These are phyloP conservation scores for Saturnispora diversa DNA, from an alignment of 805 yeast genomes.

Conservation along the genomic window DNA sequence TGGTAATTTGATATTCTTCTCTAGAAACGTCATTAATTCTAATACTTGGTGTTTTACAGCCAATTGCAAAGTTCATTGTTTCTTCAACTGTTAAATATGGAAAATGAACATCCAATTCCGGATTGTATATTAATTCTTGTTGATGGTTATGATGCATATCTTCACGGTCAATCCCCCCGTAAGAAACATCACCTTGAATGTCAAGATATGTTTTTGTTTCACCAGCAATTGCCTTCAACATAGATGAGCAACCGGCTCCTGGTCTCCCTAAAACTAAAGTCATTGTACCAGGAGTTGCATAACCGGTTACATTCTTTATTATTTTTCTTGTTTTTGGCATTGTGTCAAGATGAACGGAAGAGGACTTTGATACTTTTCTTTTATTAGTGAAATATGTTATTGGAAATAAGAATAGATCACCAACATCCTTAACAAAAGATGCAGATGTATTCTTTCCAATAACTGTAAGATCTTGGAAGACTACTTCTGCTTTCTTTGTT, in stretches of 20 bases:
- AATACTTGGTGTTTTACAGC: slow-evolving; percentile 51
- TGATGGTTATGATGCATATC: slow-evolving; percentile 42
- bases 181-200: slow-evolving; percentile 34
- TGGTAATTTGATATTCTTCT: slow-evolving; percentile 35
- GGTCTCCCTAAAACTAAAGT: slow-evolving; percentile 48
- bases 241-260: slow-evolving; percentile 58
- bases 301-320: slow-evolving; percentile 20
- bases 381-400: slow-evolving; percentile 12
- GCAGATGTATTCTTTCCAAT: slow-evolving; percentile 42
- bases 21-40: slow-evolving; percentile 31
- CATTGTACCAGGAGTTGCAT: slow-evolving; percentile 44
- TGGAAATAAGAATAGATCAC: slow-evolving; percentile 32
- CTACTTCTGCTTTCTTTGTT: slow-evolving; percentile 34
- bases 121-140: slow-evolving; percentile 44
- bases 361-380: not conserved
- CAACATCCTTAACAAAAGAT: slow-evolving; percentile 36
- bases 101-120: slow-evolving; percentile 50
- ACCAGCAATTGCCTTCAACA: slow-evolving; percentile 40
- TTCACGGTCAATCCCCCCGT: slow-evolving; percentile 41
- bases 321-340: slow-evolving; percentile 21
- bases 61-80: slow-evolving; percentile 47
- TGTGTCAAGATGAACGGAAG: slow-evolving; percentile 7
- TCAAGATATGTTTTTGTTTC: slow-evolving; percentile 33
- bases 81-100: slow-evolving; percentile 49
- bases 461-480: slow-evolving; percentile 34